Evolutionary conservation across 2,329 filamentous ascomycete genomes (phyloP), one percentile per base, ranked within the genome.

Genomic region (Pezicula carpinea): DNA sequence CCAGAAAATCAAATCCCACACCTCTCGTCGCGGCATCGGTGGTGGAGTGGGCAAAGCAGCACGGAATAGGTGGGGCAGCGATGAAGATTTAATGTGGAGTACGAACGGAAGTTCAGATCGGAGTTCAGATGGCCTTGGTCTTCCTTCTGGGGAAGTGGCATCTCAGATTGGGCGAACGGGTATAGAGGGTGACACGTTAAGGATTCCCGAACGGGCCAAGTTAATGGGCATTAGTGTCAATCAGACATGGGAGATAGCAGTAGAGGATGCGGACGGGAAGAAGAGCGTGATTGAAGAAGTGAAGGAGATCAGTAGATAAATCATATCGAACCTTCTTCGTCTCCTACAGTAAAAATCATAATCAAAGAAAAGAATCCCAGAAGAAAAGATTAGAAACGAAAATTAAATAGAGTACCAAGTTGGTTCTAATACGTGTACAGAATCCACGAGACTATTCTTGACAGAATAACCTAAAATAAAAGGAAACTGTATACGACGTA

Each of bases 51-150:
- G 34, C n/a, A 48, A 33, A 14, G 17, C 32, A 26, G n/a, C 22
- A 18, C 23, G 31, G 32, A 43, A 34, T 39, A 79, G 85, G 45
- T 90, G 87, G 82, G 89, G 87, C 29, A 95, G 89, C 55, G 90
- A 96, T 58, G 89, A 93, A 60, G 89, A 96, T 60, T 76, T 96
- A 2, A 88, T 93, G 14, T 76, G 84, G 34, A 86, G 43, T n/a
- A 32, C 38, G 15, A 42, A 38, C 39, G n/a, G 26, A 45, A 33
- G 14, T 49, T 48, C 31, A 45, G 47, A 21, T 19, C 50, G 39
- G 31, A 44, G 18, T 42, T 47, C 31, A 46, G 45, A 34, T 31
- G 31, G 14, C 6, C 26, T 21, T 5, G 34, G 21, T 10, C 3
- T 4, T 6, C 39, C n/a, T n/a, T n/a, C n/a, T n/a, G n/a, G n/a